phyloP scores from a whole-genome alignment of 257 asterid genomes.

The Paraleonurus japonicus region DNA sequence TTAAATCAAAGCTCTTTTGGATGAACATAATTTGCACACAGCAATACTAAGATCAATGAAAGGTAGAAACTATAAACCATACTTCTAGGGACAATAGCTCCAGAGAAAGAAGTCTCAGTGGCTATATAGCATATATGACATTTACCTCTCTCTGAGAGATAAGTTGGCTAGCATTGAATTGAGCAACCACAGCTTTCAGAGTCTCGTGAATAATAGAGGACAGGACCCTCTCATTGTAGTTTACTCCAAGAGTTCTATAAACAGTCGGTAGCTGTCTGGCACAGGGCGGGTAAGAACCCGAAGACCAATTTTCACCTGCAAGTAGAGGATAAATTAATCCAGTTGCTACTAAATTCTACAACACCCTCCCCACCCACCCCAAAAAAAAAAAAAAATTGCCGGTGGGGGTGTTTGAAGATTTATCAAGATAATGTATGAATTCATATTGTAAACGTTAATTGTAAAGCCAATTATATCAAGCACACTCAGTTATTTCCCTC shows the following conservation, averaged over 20 bases:
- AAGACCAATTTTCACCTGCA: constrained; percentile 88
- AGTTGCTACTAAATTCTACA: not conserved
- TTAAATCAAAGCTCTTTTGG: too few species aligned
- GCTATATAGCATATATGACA: too few species aligned
- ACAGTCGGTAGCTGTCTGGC: constrained; percentile 74
- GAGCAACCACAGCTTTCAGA: constrained; percentile 89
- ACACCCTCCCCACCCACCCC: not conserved
- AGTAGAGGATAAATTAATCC: constrained; percentile 14
- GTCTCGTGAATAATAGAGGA: constrained; percentile 93
- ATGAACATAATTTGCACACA: too few species aligned
- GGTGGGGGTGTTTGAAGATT: not conserved
- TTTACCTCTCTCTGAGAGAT: constrained; percentile 90
- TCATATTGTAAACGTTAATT: not conserved
- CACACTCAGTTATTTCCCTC: not conserved
- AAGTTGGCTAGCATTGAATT: constrained; percentile 93
- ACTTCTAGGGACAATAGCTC: too few species aligned
- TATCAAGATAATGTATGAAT: not conserved
- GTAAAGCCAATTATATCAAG: not conserved
- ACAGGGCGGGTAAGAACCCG: constrained; percentile 89
- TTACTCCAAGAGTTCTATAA: constrained; percentile 76
- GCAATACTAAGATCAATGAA: too few species aligned
- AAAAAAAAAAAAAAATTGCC: too few species aligned
- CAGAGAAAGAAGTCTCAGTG: too few species aligned
- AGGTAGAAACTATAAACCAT: too few species aligned
- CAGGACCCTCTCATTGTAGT: constrained; percentile 79